Evolutionary conservation across 179 eudicot genomes (phyloP).

Genomic region (Carnegiea gigantea): DNA sequence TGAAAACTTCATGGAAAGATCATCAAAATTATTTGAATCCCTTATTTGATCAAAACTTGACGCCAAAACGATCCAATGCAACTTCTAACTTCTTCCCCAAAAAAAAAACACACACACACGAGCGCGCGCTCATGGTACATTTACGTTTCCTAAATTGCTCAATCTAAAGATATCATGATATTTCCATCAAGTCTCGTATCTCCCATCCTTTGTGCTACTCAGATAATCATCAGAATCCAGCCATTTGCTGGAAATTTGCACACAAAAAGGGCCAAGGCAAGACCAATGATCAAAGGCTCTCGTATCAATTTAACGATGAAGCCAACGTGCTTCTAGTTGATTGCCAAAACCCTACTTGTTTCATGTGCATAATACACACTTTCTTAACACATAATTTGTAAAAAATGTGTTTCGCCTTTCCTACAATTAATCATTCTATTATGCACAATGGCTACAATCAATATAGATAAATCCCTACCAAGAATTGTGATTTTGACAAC

Average conservation of each 20-base stretch:
- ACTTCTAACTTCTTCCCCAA: too few relatives aligned
- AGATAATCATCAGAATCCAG: background rate
- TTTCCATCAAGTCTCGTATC: background rate
- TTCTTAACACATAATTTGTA: background rate
- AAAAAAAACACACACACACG: too few relatives aligned
- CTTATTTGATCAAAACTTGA: background rate
- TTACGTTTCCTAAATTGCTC: background rate
- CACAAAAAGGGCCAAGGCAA: background rate
- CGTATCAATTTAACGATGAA: background rate
- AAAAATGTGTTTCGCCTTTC: background rate
- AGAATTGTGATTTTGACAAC: background rate
- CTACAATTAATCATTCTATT: background rate
- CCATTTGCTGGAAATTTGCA: background rate
- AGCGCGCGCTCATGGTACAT: too few relatives aligned
- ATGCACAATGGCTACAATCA: background rate
- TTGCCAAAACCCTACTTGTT: background rate
- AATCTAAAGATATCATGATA: background rate
- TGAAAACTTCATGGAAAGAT: background rate
- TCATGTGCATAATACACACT: background rate
- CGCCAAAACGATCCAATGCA: background rate
- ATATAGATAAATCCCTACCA: background rate
- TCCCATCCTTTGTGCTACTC: background rate
- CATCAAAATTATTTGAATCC: background rate
- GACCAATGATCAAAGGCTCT: background rate
- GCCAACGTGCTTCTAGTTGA: background rate